Percentiles rank a stretch among this genome's conserved stretches.
phyloP scores from a whole-genome alignment of 192 early-diverging fungal species.

The Spinellus fusiger region DNA sequence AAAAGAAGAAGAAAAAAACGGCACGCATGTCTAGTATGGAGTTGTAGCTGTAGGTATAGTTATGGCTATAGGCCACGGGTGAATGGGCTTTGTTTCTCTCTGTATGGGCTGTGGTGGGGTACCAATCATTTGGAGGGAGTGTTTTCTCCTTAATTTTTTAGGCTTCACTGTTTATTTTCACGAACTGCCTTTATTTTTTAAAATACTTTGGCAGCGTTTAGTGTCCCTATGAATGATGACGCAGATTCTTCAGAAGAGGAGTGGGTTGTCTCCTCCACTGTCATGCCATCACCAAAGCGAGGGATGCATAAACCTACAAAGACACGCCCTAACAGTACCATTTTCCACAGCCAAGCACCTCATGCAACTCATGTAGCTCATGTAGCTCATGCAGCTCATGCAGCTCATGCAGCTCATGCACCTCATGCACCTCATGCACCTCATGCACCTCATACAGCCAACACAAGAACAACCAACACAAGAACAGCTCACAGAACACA shows the following conservation, averaged over 20 bases:
- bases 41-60: too few relatives aligned
- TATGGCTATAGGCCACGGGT: too few relatives aligned
- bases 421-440: background rate
- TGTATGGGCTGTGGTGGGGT: too few relatives aligned
- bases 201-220: too few relatives aligned
- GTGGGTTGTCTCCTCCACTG: slow-evolving; percentile 16
- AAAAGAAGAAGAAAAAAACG: too few relatives aligned
- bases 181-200: too few relatives aligned
- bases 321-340: background rate
- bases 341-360: background rate
- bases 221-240: slow-evolving; percentile 1
- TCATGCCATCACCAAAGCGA: slow-evolving; percentile 1
- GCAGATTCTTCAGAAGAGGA: slow-evolving; percentile 24
- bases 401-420: too few relatives aligned
- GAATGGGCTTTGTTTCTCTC: too few relatives aligned
- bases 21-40: too few relatives aligned
- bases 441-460: background rate
- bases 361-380: background rate
- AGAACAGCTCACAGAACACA: background rate
- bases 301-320: background rate
- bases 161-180: too few relatives aligned
- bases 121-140: background rate
- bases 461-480: too few relatives aligned
- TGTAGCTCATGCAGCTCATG: too few relatives aligned
- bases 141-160: slow-evolving; percentile 5